phyloP scores from a whole-genome alignment of 148 eudicot genomes.

The Silene uniflora region DNA sequence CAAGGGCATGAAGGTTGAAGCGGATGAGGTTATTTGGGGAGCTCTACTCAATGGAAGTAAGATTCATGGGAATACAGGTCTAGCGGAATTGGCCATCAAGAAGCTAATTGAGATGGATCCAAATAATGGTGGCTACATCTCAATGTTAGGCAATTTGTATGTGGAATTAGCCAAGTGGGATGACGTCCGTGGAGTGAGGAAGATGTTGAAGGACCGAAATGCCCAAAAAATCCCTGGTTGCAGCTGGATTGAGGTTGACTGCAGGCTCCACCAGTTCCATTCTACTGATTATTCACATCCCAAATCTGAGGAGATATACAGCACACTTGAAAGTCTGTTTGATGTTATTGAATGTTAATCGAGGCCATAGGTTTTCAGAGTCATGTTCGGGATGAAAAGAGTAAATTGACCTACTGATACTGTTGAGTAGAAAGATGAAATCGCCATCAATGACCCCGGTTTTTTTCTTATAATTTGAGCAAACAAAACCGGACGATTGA shows the following conservation, averaged over 20 bases:
- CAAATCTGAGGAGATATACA: constrained; percentile 53
- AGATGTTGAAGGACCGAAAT: constrained; percentile 42
- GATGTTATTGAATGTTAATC: constrained; percentile 21
- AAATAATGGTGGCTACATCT: constrained; percentile 56
- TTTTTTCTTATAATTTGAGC: background rate
- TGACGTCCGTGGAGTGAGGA: constrained; percentile 50
- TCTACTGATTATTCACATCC: constrained; percentile 62
- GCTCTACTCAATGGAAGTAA: constrained; percentile 69
- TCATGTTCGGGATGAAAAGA: constrained; percentile 13
- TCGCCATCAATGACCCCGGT: background rate
- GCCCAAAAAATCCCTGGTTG: constrained; percentile 66
- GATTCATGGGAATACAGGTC: constrained; percentile 55
- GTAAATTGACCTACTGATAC: constrained; percentile 18
- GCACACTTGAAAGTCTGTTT: constrained; percentile 39
- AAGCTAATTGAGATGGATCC: constrained; percentile 63
- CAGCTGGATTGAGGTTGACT: constrained; percentile 80
- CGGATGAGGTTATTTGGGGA: constrained; percentile 85
- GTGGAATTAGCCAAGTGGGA: constrained; percentile 66
- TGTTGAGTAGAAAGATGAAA: background rate
- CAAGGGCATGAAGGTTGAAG: constrained; percentile 46
- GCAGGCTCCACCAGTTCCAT: constrained; percentile 54
- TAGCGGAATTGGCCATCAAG: constrained; percentile 60
- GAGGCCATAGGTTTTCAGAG: constrained; percentile 10
- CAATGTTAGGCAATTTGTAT: constrained; percentile 68
- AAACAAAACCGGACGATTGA: background rate